Evolutionary conservation across 78 protist genomes (phyloP).

Genomic region (slime mould (Dictyostelium discoideum)): DNA sequence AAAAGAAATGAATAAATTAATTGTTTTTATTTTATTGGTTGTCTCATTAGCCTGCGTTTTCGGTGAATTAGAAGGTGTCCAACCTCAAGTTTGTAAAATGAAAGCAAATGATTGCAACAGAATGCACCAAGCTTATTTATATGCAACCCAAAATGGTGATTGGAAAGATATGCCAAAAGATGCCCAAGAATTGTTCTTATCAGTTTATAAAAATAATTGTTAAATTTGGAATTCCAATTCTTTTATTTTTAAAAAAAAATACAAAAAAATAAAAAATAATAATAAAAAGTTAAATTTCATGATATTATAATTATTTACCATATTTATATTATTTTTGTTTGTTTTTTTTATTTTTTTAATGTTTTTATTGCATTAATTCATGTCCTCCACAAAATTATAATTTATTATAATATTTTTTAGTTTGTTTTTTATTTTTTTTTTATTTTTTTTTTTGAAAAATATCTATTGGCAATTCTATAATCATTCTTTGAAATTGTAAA

Average conservation of each 20-base stretch:
- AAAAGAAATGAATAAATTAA: background rate
- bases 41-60: background rate
- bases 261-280: background rate
- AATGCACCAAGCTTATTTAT: background rate
- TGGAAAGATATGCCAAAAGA: background rate
- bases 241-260: background rate
- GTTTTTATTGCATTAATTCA: too few species aligned
- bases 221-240: background rate
- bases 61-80: background rate
- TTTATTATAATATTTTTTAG: too few species aligned
- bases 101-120: background rate
- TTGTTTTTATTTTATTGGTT: background rate
- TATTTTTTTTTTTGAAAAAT: too few species aligned
- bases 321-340: too few species aligned
- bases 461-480: background rate
- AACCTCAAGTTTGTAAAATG: constrained; percentile 7
- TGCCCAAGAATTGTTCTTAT: background rate
- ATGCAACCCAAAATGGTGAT: background rate
- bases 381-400: too few species aligned
- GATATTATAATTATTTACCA: too few species aligned
- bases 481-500: background rate
- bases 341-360: too few species aligned
- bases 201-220: background rate
- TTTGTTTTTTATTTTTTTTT: too few species aligned
- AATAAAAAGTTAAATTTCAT: background rate